Percentiles rank a stretch among this genome's conserved stretches.
These are phyloP conservation scores for Candida peoriensis DNA, from an alignment of 805 yeast species.

Conservation along the genomic window DNA sequence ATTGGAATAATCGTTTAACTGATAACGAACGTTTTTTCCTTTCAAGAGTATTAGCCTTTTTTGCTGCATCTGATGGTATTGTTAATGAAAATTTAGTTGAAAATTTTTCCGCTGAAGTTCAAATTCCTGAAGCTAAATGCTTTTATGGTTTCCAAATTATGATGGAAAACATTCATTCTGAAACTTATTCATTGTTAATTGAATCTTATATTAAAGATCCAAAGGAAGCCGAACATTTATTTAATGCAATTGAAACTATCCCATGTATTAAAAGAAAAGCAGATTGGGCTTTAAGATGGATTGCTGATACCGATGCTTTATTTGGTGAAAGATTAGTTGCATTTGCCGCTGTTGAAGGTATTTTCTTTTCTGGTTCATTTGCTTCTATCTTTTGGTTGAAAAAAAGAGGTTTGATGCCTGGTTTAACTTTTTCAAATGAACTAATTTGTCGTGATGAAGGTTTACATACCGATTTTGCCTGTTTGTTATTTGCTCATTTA, in stretches of 20 bases:
- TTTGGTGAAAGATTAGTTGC: constrained; percentile 97
- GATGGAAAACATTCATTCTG: constrained; percentile 99
- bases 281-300: constrained; percentile 99
- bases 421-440: constrained; percentile 96
- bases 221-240: constrained; percentile 81
- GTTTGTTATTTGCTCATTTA: constrained; percentile 88
- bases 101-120: constrained; percentile 96
- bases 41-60: constrained; percentile 92
- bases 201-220: constrained; percentile 97
- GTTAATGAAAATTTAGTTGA: constrained; percentile 97
- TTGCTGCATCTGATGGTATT: constrained; percentile 98
- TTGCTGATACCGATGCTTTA: constrained; percentile 77
- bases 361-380: constrained; percentile 96
- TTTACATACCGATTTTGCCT: constrained; percentile 97
- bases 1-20: constrained; percentile 87
- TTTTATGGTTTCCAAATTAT: constrained; percentile 99
- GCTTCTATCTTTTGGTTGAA: constrained; percentile 98
- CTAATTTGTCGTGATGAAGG: constrained; percentile 98
- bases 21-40: constrained; percentile 91
- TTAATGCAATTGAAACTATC: constrained; percentile 93
- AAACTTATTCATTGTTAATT: constrained; percentile 90
- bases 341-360: constrained; percentile 98
- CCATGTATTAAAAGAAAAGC: constrained; percentile 97
- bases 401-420: constrained; percentile 99
- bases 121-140: constrained; percentile 95